Conservation (phyloP, 805 yeast species). For the Zygosaccharomyces pseudorouxii region DNA sequence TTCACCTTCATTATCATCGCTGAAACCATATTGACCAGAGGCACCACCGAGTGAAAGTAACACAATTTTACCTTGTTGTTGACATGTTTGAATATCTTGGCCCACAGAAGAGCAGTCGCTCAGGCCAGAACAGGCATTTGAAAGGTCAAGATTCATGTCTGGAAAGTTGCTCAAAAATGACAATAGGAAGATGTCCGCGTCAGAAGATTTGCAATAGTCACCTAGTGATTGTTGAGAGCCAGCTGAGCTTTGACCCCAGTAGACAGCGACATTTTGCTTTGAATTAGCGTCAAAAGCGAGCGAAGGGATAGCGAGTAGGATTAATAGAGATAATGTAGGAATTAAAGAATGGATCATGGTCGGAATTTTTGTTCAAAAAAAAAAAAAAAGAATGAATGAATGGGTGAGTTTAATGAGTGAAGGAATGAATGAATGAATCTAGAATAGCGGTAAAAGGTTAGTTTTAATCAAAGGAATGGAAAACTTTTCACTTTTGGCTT, state of each 20-base stretch:
- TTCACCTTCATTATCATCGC: conserved; percentile 72
- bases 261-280: conserved; percentile 62
- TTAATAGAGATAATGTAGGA: conserved; percentile 5
- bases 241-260: conserved; percentile 89
- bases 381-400: conserved; percentile 1
- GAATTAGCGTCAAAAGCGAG: conserved; percentile 39
- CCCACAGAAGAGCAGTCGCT: conserved; percentile 54
- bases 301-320: conserved; percentile 7
- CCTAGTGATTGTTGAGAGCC: conserved; percentile 46
- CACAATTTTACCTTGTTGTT: conserved; percentile 69
- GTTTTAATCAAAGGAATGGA: conserved; percentile 1
- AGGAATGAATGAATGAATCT: background rate
- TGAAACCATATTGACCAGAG: conserved; percentile 77
- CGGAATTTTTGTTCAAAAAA: background rate
- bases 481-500: background rate
- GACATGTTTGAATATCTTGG: conserved; percentile 69
- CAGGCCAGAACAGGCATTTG: conserved; percentile 46
- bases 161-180: conserved; percentile 70
- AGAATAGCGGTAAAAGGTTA: background rate
- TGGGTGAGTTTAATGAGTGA: background rate
- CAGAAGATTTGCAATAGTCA: conserved; percentile 60
- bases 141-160: conserved; percentile 49
- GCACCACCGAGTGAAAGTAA: conserved; percentile 75
- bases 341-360: conserved; percentile 10
- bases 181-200: conserved; percentile 66